Evolutionary conservation across 331 rosid genomes (phyloP), one percentile per base, ranked within the genome.

Genomic region (Malus hybrid): DNA sequence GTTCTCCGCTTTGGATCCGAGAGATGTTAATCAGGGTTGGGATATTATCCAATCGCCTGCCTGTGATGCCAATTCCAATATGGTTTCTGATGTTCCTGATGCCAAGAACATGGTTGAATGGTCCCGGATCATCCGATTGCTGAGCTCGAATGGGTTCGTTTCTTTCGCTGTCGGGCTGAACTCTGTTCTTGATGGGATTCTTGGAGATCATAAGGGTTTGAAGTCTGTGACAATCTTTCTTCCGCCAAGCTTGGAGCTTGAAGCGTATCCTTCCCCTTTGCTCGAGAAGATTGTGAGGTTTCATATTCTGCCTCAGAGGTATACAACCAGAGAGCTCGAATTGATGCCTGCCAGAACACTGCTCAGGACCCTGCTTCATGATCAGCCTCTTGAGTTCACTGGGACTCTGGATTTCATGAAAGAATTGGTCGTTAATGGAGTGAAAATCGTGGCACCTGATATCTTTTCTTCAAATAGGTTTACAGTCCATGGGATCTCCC

Each of bases 401-500:
- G 91, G 90, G 13, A 39, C 73, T 61, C 63, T 68, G 4, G 64
- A 42, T 9, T 85, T 82, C 65, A 34, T 65, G 79, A n/a, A 64
- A 3, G 85, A 87, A 56, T 70, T 91, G 67, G 44, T 84, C 9
- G 60, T 91, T 44, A 85, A 80, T 67, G 91, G 97, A 3, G 88
- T 83, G 10, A 80, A 87, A 71, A 81, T 93, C 42, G 91, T 87
- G 67, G 85, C 74, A 6, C 91, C 96, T 22, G 93, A 91, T 13
- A 48, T 86, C 65, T 78, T 82, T 9, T 48, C 61, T 74, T 93
- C 96, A 0, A 81, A 83, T 13, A 89, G 72, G 22, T 87, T 87
- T 55, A 90, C 82, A 0, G 73, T 93, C 74, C 98, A 91, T 82
- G 97, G 96, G 67, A 89, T 91, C 78, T 87, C 96, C 22, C 76